A percentile compares a stretch with the other conserved stretches of the same genome.
Conservation (phyloP, 257 asterid genomes). For the Datura wrightii region DNA sequence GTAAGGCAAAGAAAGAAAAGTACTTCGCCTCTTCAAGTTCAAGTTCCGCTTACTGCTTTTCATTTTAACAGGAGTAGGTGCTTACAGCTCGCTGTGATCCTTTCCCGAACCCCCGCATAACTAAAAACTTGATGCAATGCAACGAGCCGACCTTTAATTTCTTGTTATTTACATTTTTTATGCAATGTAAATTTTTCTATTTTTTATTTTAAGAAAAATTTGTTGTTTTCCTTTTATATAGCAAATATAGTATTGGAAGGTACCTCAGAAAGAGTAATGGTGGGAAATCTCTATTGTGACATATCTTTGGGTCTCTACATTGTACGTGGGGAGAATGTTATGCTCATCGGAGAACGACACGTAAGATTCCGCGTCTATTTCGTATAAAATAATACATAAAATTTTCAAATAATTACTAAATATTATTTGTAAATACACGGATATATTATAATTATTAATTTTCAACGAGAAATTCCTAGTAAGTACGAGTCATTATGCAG, state of each 20-base stretch:
- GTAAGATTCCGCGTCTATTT: constrained; percentile 9
- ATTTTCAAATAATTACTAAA: not conserved
- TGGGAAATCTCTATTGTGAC: constrained; percentile 38
- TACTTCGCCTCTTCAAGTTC: no score
- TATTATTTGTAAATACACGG: no score
- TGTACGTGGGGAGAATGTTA: constrained; percentile 48
- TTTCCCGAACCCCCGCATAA: no score
- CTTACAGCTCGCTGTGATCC: no score
- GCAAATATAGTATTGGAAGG: constrained; percentile 50
- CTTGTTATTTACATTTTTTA: not conserved
- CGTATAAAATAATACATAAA: not conserved
- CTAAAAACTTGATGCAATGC: no score
- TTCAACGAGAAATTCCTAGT: no score
- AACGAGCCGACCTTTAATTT: not conserved
- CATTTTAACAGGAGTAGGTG: no score
- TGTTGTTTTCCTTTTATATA: constrained; percentile 23
- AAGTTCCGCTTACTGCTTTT: no score
- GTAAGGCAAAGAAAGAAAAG: no score
- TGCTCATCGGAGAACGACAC: constrained; percentile 41
- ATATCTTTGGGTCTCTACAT: constrained; percentile 39
- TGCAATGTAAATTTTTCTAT: not conserved
- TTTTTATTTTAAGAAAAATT: not conserved
- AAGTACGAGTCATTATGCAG: constrained; percentile 12
- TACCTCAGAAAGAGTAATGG: constrained; percentile 38
- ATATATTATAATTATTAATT: not conserved